Evolutionary conservation across 129 eudicot species (phyloP), one percentile per base, ranked within the genome.

Genomic region (Arctium lappa): DNA sequence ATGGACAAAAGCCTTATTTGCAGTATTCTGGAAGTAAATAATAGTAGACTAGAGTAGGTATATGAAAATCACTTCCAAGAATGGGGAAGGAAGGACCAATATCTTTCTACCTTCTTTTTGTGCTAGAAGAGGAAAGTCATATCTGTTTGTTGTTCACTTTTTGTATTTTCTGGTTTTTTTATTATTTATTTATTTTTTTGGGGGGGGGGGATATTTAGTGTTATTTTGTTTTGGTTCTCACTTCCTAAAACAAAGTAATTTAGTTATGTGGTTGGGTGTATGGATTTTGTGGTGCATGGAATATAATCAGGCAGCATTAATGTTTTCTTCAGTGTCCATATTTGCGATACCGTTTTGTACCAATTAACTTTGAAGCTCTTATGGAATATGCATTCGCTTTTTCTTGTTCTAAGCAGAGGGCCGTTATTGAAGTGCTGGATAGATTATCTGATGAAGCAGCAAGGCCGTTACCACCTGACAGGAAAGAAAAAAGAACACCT

Each of bases 401-500:
- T 70, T 15, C 13, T 70, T 76, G 74, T 50, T 80, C 79, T 60
- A 75, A 78, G 38, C 89, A 89, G 94, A 87, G 42, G 72, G 92
- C 92, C 73, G 91, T 91, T 29, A 66, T 82, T 27, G 18, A 81
- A 32, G 88, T 91, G 53, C 85, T 91, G 30, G 80, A 39, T 33
- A 63, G 48, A 46, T 80, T 79, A 2, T 48, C 76, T 31, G 53
- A 60, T 74, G 83, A 36, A 40, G 79, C 69, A 30, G 60, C 65
- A 32, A 87, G 27, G 74, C 75, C 48, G 33, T 79, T 72, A 48
- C 80, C 87, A 70, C 85, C 74, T 53, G 76, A 22, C 1, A 40
- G 11, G 76, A 50, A 73, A 71, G 42, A 46, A 73, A 76, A 72
- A 75, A 60, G 77, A 83, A 77, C 69, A 32, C 68, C 78, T 31